Evolutionary conservation across 495 filamentous ascomycete genomes (phyloP).

Genomic region (Aspergillus sclerotiicarbonarius): DNA sequence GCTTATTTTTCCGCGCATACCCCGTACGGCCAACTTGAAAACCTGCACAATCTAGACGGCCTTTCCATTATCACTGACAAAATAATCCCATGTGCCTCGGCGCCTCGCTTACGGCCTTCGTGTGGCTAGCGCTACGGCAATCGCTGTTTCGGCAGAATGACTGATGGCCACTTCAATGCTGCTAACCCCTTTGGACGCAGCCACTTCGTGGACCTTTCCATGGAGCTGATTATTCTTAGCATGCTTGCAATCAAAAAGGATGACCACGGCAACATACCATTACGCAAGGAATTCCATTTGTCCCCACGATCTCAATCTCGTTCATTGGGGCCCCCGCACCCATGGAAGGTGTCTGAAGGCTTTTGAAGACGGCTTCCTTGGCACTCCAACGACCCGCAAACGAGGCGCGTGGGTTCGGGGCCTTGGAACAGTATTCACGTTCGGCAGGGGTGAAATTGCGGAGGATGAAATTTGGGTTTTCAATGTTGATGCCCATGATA

Average conservation of each 20-base stretch:
- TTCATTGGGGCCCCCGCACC: conserved; percentile 84
- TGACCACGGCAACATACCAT: conserved; percentile 10
- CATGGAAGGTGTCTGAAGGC: conserved; percentile 57
- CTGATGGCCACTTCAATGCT: conserved; percentile 22
- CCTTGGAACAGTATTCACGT: conserved; percentile 78
- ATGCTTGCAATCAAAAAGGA: not conserved
- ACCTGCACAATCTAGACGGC: too few relatives aligned
- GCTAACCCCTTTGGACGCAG: conserved; percentile 13
- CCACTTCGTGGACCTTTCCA: conserved; percentile 17
- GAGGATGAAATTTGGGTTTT: conserved; percentile 87
- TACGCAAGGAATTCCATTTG: conserved; percentile 29
- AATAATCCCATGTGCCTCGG: not conserved
- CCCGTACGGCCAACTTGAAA: too few relatives aligned
- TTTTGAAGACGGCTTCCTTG: conserved; percentile 99
- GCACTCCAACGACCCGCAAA: conserved; percentile 95
- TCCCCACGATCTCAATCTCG: conserved; percentile 86
- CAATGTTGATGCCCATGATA: conserved; percentile 77
- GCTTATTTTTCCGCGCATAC: too few relatives aligned
- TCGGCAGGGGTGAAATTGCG: conserved; percentile 89
- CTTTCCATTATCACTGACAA: not conserved
- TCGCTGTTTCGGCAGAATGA: conserved; percentile 16
- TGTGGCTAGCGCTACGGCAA: conserved; percentile 20
- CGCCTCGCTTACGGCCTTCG: not conserved
- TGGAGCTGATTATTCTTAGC: conserved; percentile 15
- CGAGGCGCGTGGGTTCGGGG: conserved; percentile 70